phyloP scores from a whole-genome alignment of 73 alveolate species.

The Blepharisma stoltei region DNA sequence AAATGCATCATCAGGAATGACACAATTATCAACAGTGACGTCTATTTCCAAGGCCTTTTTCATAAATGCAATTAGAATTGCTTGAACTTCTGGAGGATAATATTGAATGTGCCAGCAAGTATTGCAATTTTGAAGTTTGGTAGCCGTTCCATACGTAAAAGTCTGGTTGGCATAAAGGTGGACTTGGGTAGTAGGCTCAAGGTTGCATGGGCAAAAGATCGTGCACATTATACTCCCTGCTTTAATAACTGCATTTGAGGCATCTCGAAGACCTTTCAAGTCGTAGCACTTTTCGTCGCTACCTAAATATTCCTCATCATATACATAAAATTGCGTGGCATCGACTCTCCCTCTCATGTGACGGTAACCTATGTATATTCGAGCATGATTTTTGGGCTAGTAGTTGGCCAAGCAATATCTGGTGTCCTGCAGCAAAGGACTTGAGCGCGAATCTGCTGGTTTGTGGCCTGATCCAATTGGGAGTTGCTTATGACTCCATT shows the following conservation, averaged over 20 bases:
- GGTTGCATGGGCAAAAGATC: neutral
- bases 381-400: too few species aligned
- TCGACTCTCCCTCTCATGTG: too few species aligned
- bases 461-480: too few species aligned
- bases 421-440: too few species aligned
- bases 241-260: neutral
- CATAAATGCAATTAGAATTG: neutral
- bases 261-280: neutral
- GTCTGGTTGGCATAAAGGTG: neutral
- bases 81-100: neutral
- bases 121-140: neutral
- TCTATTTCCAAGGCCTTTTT: neutral
- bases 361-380: too few species aligned
- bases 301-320: neutral
- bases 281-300: neutral
- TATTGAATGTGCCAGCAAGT: constrained; percentile 11
- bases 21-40: neutral
- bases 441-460: too few species aligned
- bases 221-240: neutral
- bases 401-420: too few species aligned
- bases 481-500: too few species aligned
- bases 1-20: neutral
- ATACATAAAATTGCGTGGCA: too few species aligned
- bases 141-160: neutral
- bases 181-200: neutral